Conservation (phyloP, 805 yeast species). For the Candida pseudoglaebosa region DNA sequence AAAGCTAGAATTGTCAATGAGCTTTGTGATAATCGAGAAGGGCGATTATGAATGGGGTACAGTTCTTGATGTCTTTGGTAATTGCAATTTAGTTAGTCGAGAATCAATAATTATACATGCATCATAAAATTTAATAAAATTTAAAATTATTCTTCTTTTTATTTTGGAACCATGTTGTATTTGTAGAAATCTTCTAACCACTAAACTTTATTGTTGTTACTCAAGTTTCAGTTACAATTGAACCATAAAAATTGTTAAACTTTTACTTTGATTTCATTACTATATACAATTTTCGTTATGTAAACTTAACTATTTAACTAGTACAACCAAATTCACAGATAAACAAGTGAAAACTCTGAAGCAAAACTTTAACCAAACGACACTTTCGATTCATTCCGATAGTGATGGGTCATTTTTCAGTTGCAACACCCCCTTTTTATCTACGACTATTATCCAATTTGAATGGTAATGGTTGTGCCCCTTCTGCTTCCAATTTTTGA, state of each 20-base stretch:
- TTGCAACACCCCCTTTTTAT: neutral
- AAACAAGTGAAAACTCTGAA: too few species aligned
- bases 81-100: conserved; percentile 17
- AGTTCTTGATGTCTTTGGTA: conserved; percentile 25
- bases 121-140: conserved; percentile 10
- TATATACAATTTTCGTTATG: neutral
- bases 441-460: conserved; percentile 15
- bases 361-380: too few species aligned
- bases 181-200: too few species aligned
- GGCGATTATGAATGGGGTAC: conserved; percentile 83
- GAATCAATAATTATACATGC: conserved; percentile 32
- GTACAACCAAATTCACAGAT: too few species aligned
- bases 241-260: too few species aligned
- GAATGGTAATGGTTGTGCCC: conserved; percentile 43
- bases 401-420: too few species aligned
- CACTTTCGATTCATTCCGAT: too few species aligned
- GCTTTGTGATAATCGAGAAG: conserved; percentile 62
- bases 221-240: too few species aligned
- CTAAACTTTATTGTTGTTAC: too few species aligned
- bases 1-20: conserved; percentile 40
- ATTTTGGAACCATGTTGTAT: too few species aligned
- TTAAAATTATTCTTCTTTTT: too few species aligned
- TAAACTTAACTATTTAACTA: too few species aligned
- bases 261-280: neutral
- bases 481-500: conserved; percentile 66